Conservation (phyloP, 345 rosid genomes). For the Lumnitzera littorea region DNA sequence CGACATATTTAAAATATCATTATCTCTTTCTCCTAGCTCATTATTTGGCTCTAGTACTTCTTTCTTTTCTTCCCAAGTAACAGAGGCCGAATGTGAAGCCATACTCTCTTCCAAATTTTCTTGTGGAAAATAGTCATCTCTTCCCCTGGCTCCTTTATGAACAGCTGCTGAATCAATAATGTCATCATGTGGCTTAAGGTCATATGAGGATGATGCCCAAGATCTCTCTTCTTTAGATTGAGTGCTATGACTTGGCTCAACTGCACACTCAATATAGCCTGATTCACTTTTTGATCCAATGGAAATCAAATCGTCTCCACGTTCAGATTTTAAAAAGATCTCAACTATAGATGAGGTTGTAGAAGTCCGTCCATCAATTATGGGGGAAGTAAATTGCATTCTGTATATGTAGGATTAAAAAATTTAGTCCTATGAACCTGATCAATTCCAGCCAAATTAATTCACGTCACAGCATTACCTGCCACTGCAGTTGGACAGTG, state of each 20-base stretch:
- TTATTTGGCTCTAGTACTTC: conserved; percentile 44
- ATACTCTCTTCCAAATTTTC: conserved; percentile 30
- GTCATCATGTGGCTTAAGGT: conserved; percentile 25
- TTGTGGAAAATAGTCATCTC: conserved; percentile 21
- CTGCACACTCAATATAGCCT: conserved; percentile 36
- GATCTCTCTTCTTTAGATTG: conserved; percentile 32
- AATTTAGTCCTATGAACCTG: conserved; percentile 13
- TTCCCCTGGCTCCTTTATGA: conserved; percentile 23
- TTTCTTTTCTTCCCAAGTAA: conserved; percentile 67
- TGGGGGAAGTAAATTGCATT: conserved; percentile 35
- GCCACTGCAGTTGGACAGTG: conserved; percentile 36
- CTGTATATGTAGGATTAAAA: conserved; percentile 29
- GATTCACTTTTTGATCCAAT: conserved; percentile 50
- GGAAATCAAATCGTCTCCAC: conserved; percentile 37
- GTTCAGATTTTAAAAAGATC: conserved; percentile 38
- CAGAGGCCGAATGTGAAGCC: conserved; percentile 35
- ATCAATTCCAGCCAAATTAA: background rate
- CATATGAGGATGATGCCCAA: conserved; percentile 23
- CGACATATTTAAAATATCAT: conserved; percentile 22
- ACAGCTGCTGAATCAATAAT: conserved; percentile 31
- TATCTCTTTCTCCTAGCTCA: conserved; percentile 20
- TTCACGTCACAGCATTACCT: conserved; percentile 29
- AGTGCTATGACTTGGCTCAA: conserved; percentile 27
- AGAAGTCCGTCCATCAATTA: conserved; percentile 28
- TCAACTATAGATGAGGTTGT: conserved; percentile 30